Percentiles rank a stretch among this genome's conserved stretches.
Evolutionary conservation across 2,329 filamentous ascomycete genomes (phyloP).

Genomic region (Neofusicoccum laricinum): DNA sequence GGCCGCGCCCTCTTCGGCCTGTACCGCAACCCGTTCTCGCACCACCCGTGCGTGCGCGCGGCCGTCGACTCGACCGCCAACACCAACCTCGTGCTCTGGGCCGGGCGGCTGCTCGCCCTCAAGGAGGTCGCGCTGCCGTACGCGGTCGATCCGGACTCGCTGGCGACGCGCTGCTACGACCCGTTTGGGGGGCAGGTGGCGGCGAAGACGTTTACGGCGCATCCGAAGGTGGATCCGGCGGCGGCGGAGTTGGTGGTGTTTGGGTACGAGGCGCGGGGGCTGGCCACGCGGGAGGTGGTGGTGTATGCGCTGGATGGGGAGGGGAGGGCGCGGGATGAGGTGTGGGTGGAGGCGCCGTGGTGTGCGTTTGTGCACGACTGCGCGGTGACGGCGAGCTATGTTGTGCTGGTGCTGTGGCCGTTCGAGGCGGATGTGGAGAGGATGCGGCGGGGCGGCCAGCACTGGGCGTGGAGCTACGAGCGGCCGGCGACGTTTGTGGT

Average conservation of each 20-base stretch:
- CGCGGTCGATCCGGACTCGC: conserved; percentile 30
- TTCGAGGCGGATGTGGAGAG: conserved; percentile 27
- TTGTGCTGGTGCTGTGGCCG: conserved; percentile 29
- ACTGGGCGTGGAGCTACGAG: conserved; percentile 29
- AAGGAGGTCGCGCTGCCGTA: conserved; percentile 23
- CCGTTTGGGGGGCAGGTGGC: conserved; percentile 22
- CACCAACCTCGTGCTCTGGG: conserved; percentile 18
- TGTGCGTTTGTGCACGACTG: conserved; percentile 29
- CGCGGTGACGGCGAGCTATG: conserved; percentile 29
- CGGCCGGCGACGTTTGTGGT: conserved; percentile 26
- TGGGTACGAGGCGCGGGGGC: conserved; percentile 34
- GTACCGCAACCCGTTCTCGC: conserved; percentile 19
- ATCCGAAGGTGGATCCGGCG: conserved; percentile 35
- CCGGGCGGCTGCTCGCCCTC: conserved; percentile 13
- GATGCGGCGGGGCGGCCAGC: conserved; percentile 29
- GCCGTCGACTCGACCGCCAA: conserved; percentile 20
- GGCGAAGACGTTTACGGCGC: conserved; percentile 33
- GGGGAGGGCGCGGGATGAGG: conserved; percentile 25
- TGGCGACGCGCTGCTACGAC: conserved; percentile 30
- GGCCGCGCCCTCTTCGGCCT: conserved; percentile 17
- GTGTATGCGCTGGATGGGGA: conserved; percentile 28
- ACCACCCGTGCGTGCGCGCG: conserved; percentile 27
- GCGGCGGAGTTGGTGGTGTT: conserved; percentile 32
- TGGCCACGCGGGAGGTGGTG: conserved; percentile 26
- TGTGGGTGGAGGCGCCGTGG: conserved; percentile 30